phyloP scores from a whole-genome alignment of 768 basidiomycete genomes.

The Leccinum disarticulatum region DNA sequence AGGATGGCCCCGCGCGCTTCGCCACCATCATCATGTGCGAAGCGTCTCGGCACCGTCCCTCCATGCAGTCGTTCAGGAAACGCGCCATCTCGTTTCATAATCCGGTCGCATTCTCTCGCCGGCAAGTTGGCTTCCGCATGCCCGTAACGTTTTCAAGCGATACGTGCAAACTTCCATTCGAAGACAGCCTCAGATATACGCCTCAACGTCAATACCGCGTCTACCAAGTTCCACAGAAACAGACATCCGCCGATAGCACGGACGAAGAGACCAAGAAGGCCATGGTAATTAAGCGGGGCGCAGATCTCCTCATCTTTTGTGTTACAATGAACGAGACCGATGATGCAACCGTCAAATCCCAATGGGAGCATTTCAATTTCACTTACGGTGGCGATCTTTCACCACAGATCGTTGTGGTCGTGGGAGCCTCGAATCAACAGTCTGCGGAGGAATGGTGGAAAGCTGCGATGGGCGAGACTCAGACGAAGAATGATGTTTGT shows the following conservation, averaged over 20 bases:
- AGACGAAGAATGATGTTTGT: conserved; percentile 5
- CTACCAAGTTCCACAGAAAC: conserved; percentile 21
- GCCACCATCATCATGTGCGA: conserved; percentile 30
- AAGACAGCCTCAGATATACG: conserved; percentile 9
- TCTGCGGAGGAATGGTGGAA: conserved; percentile 27
- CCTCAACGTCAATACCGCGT: conserved; percentile 19
- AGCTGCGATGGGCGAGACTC: conserved; percentile 1
- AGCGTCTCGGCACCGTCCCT: neutral
- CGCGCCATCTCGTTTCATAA: conserved; percentile 26
- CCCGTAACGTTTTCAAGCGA: conserved; percentile 23
- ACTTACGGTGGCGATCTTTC: conserved; percentile 29
- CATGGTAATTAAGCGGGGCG: conserved; percentile 21
- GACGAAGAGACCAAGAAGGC: conserved; percentile 10
- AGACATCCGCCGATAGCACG: neutral
- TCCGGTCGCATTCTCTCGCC: conserved; percentile 18
- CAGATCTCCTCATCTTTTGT: conserved; percentile 29
- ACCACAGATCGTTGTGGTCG: conserved; percentile 25
- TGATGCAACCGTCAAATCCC: conserved; percentile 9
- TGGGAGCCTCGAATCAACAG: conserved; percentile 14
- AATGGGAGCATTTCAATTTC: conserved; percentile 28
- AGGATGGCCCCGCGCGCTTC: conserved; percentile 2
- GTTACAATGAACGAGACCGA: conserved; percentile 7
- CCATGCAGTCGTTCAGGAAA: conserved; percentile 5
- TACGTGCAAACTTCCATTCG: conserved; percentile 23
- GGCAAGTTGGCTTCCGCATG: conserved; percentile 21